Percentiles rank a stretch among this genome's conserved stretches.
Conservation (phyloP, 164 flowering plant species). For the Magnolia kwangsiensis region DNA sequence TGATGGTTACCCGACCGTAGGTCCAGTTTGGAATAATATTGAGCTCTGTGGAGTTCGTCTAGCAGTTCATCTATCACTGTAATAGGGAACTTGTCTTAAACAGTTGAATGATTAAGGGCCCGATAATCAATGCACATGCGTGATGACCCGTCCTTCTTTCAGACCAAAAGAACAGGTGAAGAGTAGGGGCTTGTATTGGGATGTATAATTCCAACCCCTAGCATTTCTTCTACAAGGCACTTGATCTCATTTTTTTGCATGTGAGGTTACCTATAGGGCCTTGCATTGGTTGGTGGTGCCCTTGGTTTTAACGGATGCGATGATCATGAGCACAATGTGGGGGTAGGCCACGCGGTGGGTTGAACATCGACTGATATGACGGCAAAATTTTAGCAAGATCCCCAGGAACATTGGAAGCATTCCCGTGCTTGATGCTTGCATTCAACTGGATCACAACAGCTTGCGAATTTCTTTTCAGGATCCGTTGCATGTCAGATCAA, state of each 20-base stretch:
- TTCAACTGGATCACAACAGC: no score
- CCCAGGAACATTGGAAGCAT: neutral
- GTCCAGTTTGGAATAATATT: neutral
- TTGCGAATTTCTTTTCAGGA: neutral
- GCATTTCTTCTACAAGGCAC: neutral
- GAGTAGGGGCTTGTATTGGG: neutral
- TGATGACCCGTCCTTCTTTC: neutral
- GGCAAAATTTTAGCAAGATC: neutral
- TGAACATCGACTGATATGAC: neutral
- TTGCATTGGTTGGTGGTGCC: neutral
- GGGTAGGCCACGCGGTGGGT: neutral
- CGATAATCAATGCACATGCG: neutral
- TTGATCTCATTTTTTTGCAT: slow-evolving; percentile 3
- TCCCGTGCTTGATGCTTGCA: no score
- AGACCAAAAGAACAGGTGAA: neutral
- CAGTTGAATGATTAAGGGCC: neutral
- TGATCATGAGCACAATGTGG: neutral
- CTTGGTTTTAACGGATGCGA: neutral
- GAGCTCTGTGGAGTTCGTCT: neutral
- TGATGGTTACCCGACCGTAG: neutral
- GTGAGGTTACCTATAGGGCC: neutral
- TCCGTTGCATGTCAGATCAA: neutral
- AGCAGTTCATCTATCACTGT: neutral
- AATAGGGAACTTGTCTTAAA: neutral
- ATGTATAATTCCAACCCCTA: neutral